These are phyloP conservation scores for Alternaria sp. DNA, from an alignment of 2,329 filamentous ascomycete genomes.

Conservation along the genomic window DNA sequence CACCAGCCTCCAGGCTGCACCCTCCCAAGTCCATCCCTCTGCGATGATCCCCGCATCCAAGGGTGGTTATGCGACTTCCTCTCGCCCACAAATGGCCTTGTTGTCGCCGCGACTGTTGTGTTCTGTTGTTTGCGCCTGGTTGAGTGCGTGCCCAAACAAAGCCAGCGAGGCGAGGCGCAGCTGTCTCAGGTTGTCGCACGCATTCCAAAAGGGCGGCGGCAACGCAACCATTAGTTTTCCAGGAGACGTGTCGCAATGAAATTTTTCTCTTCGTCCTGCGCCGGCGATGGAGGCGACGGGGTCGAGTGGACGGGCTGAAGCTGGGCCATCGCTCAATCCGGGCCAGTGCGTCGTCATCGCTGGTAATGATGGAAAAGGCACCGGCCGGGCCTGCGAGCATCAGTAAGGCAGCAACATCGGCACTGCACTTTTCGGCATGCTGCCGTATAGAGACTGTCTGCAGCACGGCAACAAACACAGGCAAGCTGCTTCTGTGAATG, in stretches of 20 bases:
- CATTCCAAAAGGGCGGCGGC: conserved; percentile 30
- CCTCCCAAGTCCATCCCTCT: conserved; percentile 3
- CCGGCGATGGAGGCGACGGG: conserved; percentile 28
- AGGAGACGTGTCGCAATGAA: conserved; percentile 20
- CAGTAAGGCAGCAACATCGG: conserved; percentile 15
- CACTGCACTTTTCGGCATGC: neutral
- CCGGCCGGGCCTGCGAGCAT: conserved; percentile 16
- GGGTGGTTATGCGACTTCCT: conserved; percentile 15
- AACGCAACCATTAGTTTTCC: conserved; percentile 8
- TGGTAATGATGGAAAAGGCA: conserved; percentile 21
- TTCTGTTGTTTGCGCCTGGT: conserved; percentile 19
- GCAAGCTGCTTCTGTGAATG: neutral
- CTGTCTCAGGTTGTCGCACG: conserved; percentile 31
- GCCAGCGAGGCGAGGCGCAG: conserved; percentile 23
- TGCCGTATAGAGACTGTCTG: neutral
- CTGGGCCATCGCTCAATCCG: conserved; percentile 29
- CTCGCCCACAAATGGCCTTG: conserved; percentile 12
- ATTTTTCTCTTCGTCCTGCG: conserved; percentile 26
- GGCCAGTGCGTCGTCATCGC: conserved; percentile 38
- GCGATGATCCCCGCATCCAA: conserved; percentile 8
- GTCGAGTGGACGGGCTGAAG: conserved; percentile 32
- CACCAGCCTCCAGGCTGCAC: conserved; percentile 22
- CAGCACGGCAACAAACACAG: conserved; percentile 7
- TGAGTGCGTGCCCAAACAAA: conserved; percentile 4
- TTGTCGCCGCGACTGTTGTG: conserved; percentile 9